Percentiles rank a stretch among this genome's conserved stretches.
phyloP scores from a whole-genome alignment of 2,329 filamentous ascomycete genomes.

The Pseudonectria foliicola region DNA sequence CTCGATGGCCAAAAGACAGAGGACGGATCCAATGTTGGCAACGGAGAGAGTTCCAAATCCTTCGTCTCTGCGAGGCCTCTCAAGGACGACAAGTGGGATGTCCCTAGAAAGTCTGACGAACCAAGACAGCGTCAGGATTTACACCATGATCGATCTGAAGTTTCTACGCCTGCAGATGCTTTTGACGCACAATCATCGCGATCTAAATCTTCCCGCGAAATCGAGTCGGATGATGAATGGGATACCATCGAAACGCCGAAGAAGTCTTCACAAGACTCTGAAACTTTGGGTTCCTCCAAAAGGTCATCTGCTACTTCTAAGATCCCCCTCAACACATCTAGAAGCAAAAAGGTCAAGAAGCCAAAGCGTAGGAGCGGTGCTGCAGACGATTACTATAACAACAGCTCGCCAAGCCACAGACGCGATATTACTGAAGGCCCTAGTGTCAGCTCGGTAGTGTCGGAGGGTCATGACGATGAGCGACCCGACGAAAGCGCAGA shows the following conservation, averaged over 20 bases:
- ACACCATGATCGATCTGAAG: constrained; percentile 10
- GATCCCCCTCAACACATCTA: constrained; percentile 27
- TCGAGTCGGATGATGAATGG: constrained; percentile 21
- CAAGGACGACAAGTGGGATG: constrained; percentile 19
- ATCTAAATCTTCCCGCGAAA: constrained; percentile 9
- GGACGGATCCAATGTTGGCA: constrained; percentile 23
- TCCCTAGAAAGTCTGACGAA: constrained; percentile 10
- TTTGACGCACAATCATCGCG: constrained; percentile 4
- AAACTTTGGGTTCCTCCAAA: constrained; percentile 24
- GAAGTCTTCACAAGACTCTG: constrained; percentile 28
- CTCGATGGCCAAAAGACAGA: constrained; percentile 26
- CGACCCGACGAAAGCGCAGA: neutral
- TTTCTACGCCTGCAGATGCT: constrained; percentile 7
- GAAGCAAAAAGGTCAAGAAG: constrained; percentile 35
- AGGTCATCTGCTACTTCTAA: constrained; percentile 31
- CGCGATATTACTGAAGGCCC: constrained; percentile 36
- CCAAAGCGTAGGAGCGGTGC: constrained; percentile 30
- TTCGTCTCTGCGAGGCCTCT: constrained; percentile 25
- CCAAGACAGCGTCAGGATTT: constrained; percentile 9
- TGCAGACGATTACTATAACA: constrained; percentile 30
- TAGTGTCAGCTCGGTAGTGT: constrained; percentile 44
- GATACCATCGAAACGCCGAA: constrained; percentile 25
- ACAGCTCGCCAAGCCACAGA: constrained; percentile 33
- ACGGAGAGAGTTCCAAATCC: constrained; percentile 16
- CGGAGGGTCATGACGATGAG: constrained; percentile 33